phyloP scores from a whole-genome alignment of 2,329 filamentous ascomycete species.

The Sporothrix pseudoabietina region DNA sequence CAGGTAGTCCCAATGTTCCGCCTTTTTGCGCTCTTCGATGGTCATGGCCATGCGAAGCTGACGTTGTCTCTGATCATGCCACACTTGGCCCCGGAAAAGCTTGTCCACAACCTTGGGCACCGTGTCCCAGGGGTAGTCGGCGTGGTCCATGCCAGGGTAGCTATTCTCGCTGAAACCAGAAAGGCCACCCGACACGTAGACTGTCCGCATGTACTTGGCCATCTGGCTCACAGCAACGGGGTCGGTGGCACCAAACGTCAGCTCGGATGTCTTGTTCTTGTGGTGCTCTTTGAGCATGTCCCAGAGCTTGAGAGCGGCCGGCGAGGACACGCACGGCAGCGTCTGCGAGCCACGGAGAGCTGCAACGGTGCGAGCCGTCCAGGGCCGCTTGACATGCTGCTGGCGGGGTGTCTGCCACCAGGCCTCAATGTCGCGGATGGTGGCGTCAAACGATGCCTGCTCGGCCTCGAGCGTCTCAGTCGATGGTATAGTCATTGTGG shows the following conservation, averaged over 20 bases:
- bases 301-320: constrained; percentile 42
- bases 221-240: constrained; percentile 43
- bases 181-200: constrained; percentile 47
- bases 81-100: constrained; percentile 46
- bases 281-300: constrained; percentile 42
- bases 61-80: constrained; percentile 46
- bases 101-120: constrained; percentile 47
- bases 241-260: constrained; percentile 46
- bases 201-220: constrained; percentile 44
- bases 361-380: constrained; percentile 9
- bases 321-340: constrained; percentile 11
- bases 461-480: constrained; percentile 23
- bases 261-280: constrained; percentile 42
- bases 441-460: constrained; percentile 22
- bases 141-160: constrained; percentile 46
- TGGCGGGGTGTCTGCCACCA: constrained; percentile 25
- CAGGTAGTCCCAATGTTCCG: constrained; percentile 46
- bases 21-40: constrained; percentile 38
- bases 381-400: constrained; percentile 22
- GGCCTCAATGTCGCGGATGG: constrained; percentile 11
- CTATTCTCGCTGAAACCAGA: constrained; percentile 45
- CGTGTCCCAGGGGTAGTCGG: constrained; percentile 49
- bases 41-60: constrained; percentile 44
- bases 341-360: constrained; percentile 23
- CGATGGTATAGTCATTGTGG: constrained; percentile 10